phyloP scores from a whole-genome alignment of 257 asterid species.

The Datura wrightii region DNA sequence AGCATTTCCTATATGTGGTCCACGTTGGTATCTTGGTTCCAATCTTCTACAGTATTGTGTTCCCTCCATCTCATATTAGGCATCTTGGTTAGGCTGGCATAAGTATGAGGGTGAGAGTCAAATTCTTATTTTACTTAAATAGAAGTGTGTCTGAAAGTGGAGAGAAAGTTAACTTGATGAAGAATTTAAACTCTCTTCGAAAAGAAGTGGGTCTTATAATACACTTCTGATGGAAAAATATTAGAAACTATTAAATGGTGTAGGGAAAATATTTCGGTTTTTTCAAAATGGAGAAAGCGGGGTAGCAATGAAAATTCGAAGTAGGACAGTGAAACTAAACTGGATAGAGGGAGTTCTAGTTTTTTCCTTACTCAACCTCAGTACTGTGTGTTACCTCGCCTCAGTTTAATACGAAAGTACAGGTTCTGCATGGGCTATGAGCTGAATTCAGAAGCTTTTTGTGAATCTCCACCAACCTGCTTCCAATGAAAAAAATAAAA shows the following conservation, averaged over 20 bases:
- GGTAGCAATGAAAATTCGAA: background rate
- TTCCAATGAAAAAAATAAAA: background rate
- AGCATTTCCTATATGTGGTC: constrained; percentile 2
- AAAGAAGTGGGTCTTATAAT: background rate
- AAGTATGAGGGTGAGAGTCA: background rate
- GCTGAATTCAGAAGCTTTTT: background rate
- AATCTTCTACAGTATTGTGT: background rate
- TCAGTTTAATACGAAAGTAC: background rate
- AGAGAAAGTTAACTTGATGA: background rate
- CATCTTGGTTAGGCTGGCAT: constrained; percentile 1
- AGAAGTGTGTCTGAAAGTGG: background rate
- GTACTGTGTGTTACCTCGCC: background rate
- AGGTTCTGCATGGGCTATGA: background rate
- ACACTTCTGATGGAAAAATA: background rate
- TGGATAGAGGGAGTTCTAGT: background rate
- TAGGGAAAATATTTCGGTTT: background rate
- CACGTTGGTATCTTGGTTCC: background rate
- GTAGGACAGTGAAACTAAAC: background rate
- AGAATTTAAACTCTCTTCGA: constrained; percentile 8
- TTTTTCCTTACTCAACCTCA: background rate
- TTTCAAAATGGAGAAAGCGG: background rate
- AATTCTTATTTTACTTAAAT: background rate
- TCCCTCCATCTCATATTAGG: background rate
- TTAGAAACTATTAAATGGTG: background rate
- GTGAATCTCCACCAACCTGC: background rate